phyloP scores from a whole-genome alignment of 2,329 filamentous ascomycete species.

The Akanthomyces dipterigenus region DNA sequence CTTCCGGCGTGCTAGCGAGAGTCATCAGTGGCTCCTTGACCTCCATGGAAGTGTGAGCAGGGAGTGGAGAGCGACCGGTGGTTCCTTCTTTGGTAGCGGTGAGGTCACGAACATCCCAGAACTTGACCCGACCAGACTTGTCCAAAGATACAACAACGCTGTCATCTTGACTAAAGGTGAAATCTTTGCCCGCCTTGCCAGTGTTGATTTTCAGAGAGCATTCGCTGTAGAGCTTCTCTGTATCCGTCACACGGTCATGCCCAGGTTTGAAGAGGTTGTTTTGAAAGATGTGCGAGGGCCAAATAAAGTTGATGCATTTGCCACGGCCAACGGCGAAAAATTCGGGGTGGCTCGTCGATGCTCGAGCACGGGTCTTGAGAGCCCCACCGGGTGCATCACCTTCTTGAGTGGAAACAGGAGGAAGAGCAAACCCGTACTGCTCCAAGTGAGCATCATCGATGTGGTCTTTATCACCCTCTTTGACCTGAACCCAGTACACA shows the following conservation, averaged over 20 bases:
- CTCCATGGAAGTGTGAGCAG: constrained; percentile 57
- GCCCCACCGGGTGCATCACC: constrained; percentile 88
- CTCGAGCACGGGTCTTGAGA: constrained; percentile 89
- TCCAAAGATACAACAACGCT: constrained; percentile 90
- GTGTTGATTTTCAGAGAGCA: constrained; percentile 91
- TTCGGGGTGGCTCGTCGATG: constrained; percentile 81
- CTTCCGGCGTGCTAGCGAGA: constrained; percentile 75
- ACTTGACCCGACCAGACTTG: constrained; percentile 92
- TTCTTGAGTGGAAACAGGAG: constrained; percentile 77
- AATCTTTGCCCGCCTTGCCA: constrained; percentile 97
- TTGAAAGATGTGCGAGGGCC: constrained; percentile 57
- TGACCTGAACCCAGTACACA: constrained; percentile 90
- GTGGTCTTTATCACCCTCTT: constrained; percentile 68
- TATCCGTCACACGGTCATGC: constrained; percentile 68
- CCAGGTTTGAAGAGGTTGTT: constrained; percentile 57
- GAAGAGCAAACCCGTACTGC: constrained; percentile 80
- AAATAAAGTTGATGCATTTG: constrained; percentile 90
- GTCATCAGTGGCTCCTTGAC: constrained; percentile 82
- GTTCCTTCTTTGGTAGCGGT: constrained; percentile 47
- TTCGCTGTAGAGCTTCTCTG: constrained; percentile 78
- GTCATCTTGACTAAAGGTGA: constrained; percentile 95
- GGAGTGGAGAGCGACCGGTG: constrained; percentile 44
- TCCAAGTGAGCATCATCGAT: constrained; percentile 74
- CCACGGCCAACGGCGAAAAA: constrained; percentile 94
- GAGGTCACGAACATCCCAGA: constrained; percentile 91